Evolutionary conservation across 2,329 filamentous ascomycete species (phyloP), one percentile per base, ranked within the genome.

Genomic region (Triangularia verruculosa): DNA sequence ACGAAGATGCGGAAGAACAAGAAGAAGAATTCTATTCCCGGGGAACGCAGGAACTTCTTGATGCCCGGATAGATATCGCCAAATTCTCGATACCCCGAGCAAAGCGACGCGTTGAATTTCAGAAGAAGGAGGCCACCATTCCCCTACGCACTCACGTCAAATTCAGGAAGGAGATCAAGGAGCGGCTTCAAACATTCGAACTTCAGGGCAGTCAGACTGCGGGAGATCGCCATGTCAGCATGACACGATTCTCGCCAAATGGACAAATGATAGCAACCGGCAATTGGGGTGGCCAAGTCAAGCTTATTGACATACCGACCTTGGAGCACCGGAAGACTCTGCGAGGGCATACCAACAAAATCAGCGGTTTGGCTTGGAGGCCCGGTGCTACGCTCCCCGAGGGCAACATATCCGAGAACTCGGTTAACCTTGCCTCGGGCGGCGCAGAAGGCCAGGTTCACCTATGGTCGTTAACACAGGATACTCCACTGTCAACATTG

Each of bases 21-120:
- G 91, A 96, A 68, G 93, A 98, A 73, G 95, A 99, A 71, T 99
- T 97, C 76, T 99, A 97, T 75, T 97, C 94, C 0, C 85, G 90
- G 70, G 95, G 95, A 2, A 86, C 88, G 1, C 82, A 86, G 3
- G 88, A 89, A 47, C 80, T 99, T 24, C 78, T 97, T 4, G 82
- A 90, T 58, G 91, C 92, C 1, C 85, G 95, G 65, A 86, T 88
- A 71, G 84, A 89, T 25, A 93, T 99, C 66, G 92, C 93, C 6
- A 82, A 84, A 54, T 98, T 89, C 76, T 96, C 93, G 5, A 78
- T 99, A 57, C 92, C 93, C 1, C 83, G 92, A 62, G 91, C 95
- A 58, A 92, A 91, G 74, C 85, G 85, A 69, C 86, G 94, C 68
- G 80, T 95, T 3, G 87, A 86, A 20, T 89, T 89, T 69, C 92